phyloP scores from a whole-genome alignment of 202 grass and related monocot genomes.

The Musa balbisiana region DNA sequence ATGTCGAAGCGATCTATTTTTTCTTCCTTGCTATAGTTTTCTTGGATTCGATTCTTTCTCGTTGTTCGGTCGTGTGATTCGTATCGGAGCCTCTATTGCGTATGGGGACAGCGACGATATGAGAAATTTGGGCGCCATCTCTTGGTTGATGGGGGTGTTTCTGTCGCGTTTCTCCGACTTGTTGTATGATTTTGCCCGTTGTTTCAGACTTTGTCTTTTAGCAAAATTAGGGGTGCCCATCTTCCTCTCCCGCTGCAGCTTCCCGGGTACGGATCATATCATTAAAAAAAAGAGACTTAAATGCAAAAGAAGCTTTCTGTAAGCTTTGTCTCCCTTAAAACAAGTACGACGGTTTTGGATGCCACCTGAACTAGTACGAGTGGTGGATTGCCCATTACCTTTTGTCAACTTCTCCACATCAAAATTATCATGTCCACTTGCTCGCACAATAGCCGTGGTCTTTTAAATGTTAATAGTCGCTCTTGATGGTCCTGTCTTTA shows the following conservation, averaged over 20 bases:
- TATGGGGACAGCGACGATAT: background rate
- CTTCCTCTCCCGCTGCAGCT: background rate
- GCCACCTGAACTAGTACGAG: too few species aligned
- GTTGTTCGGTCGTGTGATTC: background rate
- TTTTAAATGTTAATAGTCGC: too few species aligned
- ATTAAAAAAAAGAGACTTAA: background rate
- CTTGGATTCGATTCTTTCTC: background rate
- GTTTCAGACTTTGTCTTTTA: slow-evolving; percentile 2
- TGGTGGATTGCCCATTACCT: too few species aligned
- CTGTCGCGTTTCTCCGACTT: background rate
- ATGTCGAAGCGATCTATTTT: background rate
- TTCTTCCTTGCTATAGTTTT: background rate
- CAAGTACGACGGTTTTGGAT: too few species aligned
- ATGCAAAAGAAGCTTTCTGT: too few species aligned
- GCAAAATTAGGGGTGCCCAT: background rate
- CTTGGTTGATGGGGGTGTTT: too few species aligned
- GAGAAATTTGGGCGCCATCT: background rate
- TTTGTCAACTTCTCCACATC: too few species aligned
- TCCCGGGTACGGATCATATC: background rate
- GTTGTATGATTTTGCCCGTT: background rate
- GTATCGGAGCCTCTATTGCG: background rate
- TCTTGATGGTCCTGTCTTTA: too few species aligned
- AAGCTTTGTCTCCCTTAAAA: too few species aligned
- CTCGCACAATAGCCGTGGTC: too few species aligned
- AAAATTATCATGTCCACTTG: too few species aligned